Evolutionary conservation across 2,329 filamentous ascomycete species (phyloP), one percentile per base, ranked within the genome.

Genomic region (Fusarium subglutinans): DNA sequence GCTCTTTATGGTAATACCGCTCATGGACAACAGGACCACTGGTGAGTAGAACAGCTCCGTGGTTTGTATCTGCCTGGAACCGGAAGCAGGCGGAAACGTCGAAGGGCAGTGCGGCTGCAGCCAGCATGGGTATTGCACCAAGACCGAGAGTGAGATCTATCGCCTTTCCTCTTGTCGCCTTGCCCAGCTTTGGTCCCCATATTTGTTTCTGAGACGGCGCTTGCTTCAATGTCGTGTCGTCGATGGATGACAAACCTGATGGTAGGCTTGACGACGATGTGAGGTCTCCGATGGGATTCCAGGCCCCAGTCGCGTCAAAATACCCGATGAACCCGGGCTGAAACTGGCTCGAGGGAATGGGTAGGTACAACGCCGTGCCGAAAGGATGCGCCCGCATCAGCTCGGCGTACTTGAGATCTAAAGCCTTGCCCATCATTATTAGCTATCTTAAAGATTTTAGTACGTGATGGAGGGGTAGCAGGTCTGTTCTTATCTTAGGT

Each of bases 401-500:
- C 40, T 57, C 38, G 7, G 55, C 55, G 22, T 57, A 57, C 13
- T 57, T 57, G 40, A 47, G 55, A 47, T 57, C 55, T 7, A 57
- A 17, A 47, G 40, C 40, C 30, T 57, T 57, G 15, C 9, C 38
- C 55, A 57, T 57, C 13, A 13, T 57, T 8, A 5, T 8, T 2
- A 12, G 13, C 5, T 22, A 3, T 15, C 4, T 26, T 6, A 13
- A 14, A 4, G n/a, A 10, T 6, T 24, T 51, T 8, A 2, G 1
- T 35, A 14, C 5, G 9, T 20, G 30, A 22, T 15, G 15, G 30
- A 26, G 30, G 30, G 50, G 30, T 26, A 24, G 6, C 2, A 40
- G 14, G 26, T n/a, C 28, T 14, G 35, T 20, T 44, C 26, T 56
- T 56, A 44, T 56, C 28, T 20, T 20, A 2, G 38, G 8, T 44